Evolutionary conservation across 78 protist species (phyloP), one percentile per base, ranked within the genome.

Genomic region (Dictyostelium discoideum): DNA sequence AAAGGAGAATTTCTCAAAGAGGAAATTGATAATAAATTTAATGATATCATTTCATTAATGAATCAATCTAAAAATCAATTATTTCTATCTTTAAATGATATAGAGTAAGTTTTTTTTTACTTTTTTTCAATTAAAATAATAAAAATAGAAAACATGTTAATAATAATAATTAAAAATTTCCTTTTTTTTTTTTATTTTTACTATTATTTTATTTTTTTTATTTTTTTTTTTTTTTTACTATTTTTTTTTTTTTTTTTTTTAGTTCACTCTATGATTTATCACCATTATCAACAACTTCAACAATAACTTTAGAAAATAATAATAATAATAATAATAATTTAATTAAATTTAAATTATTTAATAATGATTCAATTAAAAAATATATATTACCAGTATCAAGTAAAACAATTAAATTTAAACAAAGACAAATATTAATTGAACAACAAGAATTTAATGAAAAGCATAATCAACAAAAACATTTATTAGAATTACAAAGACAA

Each of bases 401-500:
- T 7, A 5, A 79, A 22, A 16, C 54, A 22, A 79, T 79, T 79
- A 79, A 79, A 79, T n/a, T 79, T 22, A 79, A 84, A 84, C 48
- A 84, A 9, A 50, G 77, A 84, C 22, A 37, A 63, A 20, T 24
- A 13, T 14, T 60, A 16, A 29, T 60, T 24, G 78, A 84, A 63
- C 73, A 60, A 84, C 54, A 60, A 63, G 73, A 50, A 22, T 84
- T 39, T 0, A 63, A 84, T 60, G 87, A 60, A 7, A 84, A 84
- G 39, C 87, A 84, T 60, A 84, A 84, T 22, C 87, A 84, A 84
- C 76, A 84, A 18, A 84, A 84, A 63, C 87, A 84, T 84, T 84
- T 84, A 39, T 3, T 32, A 20, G 87, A 84, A 18, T 39, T 84
- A 54, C 77, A 54, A 37, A 84, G 69, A 60, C 37, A 14, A 60